Conservation (phyloP, 352 stramenopile species). For the Globisporangium echinulatum region DNA sequence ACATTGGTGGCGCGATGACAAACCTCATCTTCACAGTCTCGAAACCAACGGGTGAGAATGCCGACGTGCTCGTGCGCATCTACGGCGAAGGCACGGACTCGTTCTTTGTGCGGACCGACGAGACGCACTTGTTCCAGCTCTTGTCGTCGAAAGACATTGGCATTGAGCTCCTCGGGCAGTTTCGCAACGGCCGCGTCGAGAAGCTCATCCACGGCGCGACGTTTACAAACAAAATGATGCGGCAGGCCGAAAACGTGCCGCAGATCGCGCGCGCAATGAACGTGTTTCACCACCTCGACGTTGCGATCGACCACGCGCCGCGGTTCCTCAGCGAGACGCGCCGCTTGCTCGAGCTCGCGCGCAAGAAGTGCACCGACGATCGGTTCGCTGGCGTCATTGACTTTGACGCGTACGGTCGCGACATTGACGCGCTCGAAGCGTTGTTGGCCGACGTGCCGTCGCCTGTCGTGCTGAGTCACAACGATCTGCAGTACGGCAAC, state of each 20-base stretch:
- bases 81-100: conserved; percentile 78
- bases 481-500: conserved; percentile 92
- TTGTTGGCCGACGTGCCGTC: conserved; percentile 52
- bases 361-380: conserved; percentile 40
- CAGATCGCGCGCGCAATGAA: conserved; percentile 62
- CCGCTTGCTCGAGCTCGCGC: conserved; percentile 50
- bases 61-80: conserved; percentile 69
- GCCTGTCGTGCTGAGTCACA: conserved; percentile 85
- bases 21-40: conserved; percentile 82
- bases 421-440: conserved; percentile 56
- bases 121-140: conserved; percentile 72
- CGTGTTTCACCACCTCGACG: conserved; percentile 62
- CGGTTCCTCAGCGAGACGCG: conserved; percentile 52
- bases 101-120: conserved; percentile 73
- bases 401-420: conserved; percentile 31
- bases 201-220: conserved; percentile 69
- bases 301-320: conserved; percentile 53
- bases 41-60: conserved; percentile 54
- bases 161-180: conserved; percentile 69
- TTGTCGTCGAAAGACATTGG: conserved; percentile 67
- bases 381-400: conserved; percentile 43
- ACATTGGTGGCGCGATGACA: conserved; percentile 76
- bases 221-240: conserved; percentile 70
- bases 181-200: conserved; percentile 67
- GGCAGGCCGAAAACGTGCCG: conserved; percentile 31